phyloP scores from a whole-genome alignment of 805 yeast genomes.

The Zygoascus ofunaensis region DNA sequence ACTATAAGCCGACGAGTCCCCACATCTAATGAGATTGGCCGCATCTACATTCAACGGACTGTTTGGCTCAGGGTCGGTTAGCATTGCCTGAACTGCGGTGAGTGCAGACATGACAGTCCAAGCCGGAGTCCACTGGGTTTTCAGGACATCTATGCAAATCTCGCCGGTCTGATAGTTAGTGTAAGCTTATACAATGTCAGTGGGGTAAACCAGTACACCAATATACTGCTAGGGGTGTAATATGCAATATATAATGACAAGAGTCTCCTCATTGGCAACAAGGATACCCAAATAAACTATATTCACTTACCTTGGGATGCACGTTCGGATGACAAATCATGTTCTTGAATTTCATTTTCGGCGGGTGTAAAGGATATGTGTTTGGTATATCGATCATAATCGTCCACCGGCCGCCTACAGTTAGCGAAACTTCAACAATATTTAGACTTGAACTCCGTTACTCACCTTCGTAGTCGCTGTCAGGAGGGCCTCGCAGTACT shows the following conservation, averaged over 20 bases:
- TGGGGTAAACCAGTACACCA: no score
- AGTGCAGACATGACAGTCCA: slow-evolving; percentile 32
- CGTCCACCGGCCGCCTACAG: slow-evolving; percentile 37
- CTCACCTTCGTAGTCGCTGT: slow-evolving; percentile 34
- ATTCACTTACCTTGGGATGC: slow-evolving; percentile 23
- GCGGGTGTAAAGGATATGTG: slow-evolving; percentile 43
- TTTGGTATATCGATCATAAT: slow-evolving; percentile 34
- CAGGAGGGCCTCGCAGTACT: slow-evolving; percentile 28
- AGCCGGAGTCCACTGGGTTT: slow-evolving; percentile 33
- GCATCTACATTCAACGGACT: slow-evolving; percentile 34
- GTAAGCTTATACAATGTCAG: not conserved
- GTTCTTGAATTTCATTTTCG: slow-evolving; percentile 35
- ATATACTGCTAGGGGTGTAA: no score
- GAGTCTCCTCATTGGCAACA: no score
- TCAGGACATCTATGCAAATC: slow-evolving; percentile 31
- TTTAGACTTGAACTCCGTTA: not conserved
- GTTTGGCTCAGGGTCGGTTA: slow-evolving; percentile 31
- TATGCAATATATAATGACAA: no score
- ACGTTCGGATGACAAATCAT: slow-evolving; percentile 31
- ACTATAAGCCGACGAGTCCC: slow-evolving; percentile 23
- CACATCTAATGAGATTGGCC: slow-evolving; percentile 28
- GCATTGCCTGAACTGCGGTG: slow-evolving; percentile 30
- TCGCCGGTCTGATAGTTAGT: slow-evolving; percentile 24
- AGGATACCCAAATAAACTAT: no score
- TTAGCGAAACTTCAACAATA: slow-evolving; percentile 1